Conservation (phyloP, 2,329 filamentous ascomycete genomes). For the Aurifilum marmelostoma region DNA sequence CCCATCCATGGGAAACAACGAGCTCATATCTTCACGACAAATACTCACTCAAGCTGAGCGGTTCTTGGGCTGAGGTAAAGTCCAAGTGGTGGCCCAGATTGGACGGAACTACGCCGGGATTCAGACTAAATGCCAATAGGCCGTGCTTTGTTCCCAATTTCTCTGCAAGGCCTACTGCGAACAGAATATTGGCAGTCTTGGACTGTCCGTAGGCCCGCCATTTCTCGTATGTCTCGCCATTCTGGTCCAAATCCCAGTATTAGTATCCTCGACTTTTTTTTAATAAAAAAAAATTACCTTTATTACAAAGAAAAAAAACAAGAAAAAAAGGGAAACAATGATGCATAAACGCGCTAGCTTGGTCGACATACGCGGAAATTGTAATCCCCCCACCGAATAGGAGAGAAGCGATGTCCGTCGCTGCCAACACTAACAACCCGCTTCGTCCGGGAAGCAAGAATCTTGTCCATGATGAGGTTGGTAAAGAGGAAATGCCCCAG, state of each 20-base stretch:
- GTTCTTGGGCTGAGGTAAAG: background rate
- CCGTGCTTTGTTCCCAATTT: slow-evolving; percentile 26
- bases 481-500: slow-evolving; percentile 51
- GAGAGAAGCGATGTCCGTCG: slow-evolving; percentile 37
- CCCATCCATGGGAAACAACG: background rate
- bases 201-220: slow-evolving; percentile 36
- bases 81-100: slow-evolving; percentile 10
- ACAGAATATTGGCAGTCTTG: slow-evolving; percentile 38
- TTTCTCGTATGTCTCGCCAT: slow-evolving; percentile 19
- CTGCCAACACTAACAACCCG: slow-evolving; percentile 48
- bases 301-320: too few species aligned
- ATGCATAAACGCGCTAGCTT: too few species aligned
- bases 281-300: background rate
- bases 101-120: slow-evolving; percentile 13
- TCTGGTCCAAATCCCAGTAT: background rate
- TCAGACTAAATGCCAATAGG: slow-evolving; percentile 6
- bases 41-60: background rate
- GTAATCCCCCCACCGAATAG: slow-evolving; percentile 41
- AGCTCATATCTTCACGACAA: background rate
- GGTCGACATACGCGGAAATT: slow-evolving; percentile 13
- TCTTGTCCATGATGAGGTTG: slow-evolving; percentile 48
- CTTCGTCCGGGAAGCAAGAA: slow-evolving; percentile 39
- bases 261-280: background rate
- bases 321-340: too few species aligned
- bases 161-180: slow-evolving; percentile 32